Evolutionary conservation across 768 basidiomycete genomes (phyloP), one percentile per base, ranked within the genome.

Genomic region (Clitopilus passeckerianus): DNA sequence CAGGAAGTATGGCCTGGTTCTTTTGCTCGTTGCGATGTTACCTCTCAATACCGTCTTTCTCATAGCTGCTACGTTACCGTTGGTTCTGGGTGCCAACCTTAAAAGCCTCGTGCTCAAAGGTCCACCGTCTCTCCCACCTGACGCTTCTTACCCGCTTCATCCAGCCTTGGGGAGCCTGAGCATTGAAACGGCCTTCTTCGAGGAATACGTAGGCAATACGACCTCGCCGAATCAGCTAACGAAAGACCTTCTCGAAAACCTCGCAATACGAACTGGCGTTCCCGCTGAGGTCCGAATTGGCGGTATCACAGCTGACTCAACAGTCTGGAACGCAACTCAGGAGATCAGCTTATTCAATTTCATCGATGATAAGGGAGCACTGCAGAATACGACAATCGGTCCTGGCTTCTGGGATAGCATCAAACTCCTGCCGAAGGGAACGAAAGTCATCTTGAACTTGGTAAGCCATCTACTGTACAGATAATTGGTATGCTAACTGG

Each of bases 261-360:
- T 84, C 24, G 73, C 72, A 50, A 67, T 68, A 20, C 76, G 81
- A 15, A 77, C 80, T 24, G 78, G 79, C 2, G 70, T 74, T 16
- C 37, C 37, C n/a, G 37, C 37, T 41, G 37, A 41, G 68, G 66
- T 81, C n/a, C 73, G 82, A 9, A 82, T 83, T n/a, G 80, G 82
- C 23, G 82, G 82, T 0, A 81, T 82, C 61, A 83, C 81, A 0
- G 83, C 81, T 5, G 80, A 83, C 63, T 81, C 80, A 10, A 80
- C 81, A 1, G 77, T 75, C 57, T 81, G 80, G 80, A 67, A 80
- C 57, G 70, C 77, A 0, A 68, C 73, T 12, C 75, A 77, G 50
- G 70, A 73, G 30, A 66, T 71, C 6, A 71, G 75, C 33, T 65
- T 79, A 43, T 74, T 69, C 65, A 83, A 80, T 61, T 80, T 77